Conservation (phyloP, 768 basidiomycete genomes). For the Terana coerulea region DNA sequence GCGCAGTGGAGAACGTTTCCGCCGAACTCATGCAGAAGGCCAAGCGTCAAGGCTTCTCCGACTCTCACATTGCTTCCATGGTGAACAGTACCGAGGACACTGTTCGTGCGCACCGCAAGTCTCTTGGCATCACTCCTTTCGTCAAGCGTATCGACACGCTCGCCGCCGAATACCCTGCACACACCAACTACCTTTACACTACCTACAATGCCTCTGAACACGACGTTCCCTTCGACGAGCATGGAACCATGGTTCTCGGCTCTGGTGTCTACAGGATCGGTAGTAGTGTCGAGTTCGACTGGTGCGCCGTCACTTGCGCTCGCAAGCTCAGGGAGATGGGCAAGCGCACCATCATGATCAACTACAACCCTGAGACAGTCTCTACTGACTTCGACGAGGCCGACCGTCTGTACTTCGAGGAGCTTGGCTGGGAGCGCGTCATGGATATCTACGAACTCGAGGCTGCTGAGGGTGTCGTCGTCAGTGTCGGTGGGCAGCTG, state of each 20-base stretch:
- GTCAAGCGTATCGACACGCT: constrained; percentile 99
- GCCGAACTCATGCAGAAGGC: constrained; percentile 79
- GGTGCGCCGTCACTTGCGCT: constrained; percentile 99
- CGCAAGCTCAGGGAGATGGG: constrained; percentile 90
- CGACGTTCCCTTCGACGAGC: constrained; percentile 92
- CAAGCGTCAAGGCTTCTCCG: constrained; percentile 95
- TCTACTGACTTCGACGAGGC: constrained; percentile 99
- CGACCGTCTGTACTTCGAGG: constrained; percentile 98
- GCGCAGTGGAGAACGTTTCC: constrained; percentile 65
- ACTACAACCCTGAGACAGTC: constrained; percentile 99
- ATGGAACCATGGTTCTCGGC: constrained; percentile 99
- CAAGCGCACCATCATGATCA: constrained; percentile 96
- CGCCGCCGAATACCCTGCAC: constrained; percentile 97
- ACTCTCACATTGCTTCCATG: constrained; percentile 85
- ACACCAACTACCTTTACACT: constrained; percentile 99
- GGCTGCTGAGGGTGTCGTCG: constrained; percentile 87
- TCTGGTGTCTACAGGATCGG: constrained; percentile 98
- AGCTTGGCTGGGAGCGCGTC: constrained; percentile 94
- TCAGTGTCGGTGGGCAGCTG: constrained; percentile 96
- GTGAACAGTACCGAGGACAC: constrained; percentile 66
- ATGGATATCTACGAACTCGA: constrained; percentile 99
- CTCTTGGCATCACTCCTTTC: constrained; percentile 86
- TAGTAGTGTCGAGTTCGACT: constrained; percentile 98
- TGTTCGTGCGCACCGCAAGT: constrained; percentile 85
- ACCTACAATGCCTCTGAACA: constrained; percentile 97